A percentile compares a stretch with the other conserved stretches of the same genome.
These are phyloP conservation scores for Gaillardinia entomophila DNA, from an alignment of 805 yeast species.

Conservation along the genomic window DNA sequence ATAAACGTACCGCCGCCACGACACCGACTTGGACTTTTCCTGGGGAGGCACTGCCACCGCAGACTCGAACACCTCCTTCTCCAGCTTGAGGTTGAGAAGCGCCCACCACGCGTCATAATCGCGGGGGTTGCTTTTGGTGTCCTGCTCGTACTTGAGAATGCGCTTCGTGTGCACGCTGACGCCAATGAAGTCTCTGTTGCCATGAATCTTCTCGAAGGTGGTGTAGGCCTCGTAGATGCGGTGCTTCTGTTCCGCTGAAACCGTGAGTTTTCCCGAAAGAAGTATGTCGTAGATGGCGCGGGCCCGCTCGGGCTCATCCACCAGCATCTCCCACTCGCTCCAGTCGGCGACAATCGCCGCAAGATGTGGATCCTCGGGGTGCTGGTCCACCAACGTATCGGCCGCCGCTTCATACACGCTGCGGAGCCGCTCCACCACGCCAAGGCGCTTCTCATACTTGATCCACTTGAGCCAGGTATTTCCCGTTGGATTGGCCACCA, in stretches of 20 bases:
- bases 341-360: conserved; percentile 44
- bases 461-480: conserved; percentile 75
- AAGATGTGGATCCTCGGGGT: conserved; percentile 13
- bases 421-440: conserved; percentile 36
- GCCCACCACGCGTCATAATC: conserved; percentile 86
- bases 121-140: conserved; percentile 38
- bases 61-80: conserved; percentile 32
- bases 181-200: conserved; percentile 50
- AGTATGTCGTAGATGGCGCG: conserved; percentile 52
- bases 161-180: conserved; percentile 49
- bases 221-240: conserved; percentile 36
- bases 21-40: conserved; percentile 20
- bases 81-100: conserved; percentile 48
- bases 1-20: conserved; percentile 67
- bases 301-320: conserved; percentile 58
- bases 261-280: conserved; percentile 16
- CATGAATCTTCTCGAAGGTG: conserved; percentile 62
- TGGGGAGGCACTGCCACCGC: conserved; percentile 39
- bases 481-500: conserved; percentile 32
- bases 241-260: conserved; percentile 26
- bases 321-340: conserved; percentile 66
- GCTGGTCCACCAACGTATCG: conserved; percentile 39
- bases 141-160: conserved; percentile 47
- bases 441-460: conserved; percentile 61
- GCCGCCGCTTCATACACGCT: conserved; percentile 63